phyloP scores from a whole-genome alignment of 768 basidiomycete species.

The Phlegmacium glaucopus region DNA sequence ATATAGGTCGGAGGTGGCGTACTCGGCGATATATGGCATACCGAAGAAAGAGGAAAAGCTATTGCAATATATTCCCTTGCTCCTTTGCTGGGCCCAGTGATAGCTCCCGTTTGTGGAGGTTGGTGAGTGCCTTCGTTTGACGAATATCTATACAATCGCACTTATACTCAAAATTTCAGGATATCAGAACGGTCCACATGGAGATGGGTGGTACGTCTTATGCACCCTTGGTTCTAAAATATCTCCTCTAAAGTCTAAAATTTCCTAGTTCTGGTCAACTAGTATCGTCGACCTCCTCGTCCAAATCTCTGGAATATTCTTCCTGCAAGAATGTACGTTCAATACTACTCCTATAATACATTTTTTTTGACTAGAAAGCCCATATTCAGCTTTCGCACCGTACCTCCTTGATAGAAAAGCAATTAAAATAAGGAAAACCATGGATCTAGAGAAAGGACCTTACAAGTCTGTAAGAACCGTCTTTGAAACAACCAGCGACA shows the following conservation, averaged over 20 bases:
- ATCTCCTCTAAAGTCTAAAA: neutral
- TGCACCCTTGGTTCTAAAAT: too few relatives aligned
- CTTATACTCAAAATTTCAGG: slow-evolving; percentile 24
- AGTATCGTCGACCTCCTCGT: slow-evolving; percentile 52
- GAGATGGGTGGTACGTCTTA: slow-evolving; percentile 61
- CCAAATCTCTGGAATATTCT: slow-evolving; percentile 53
- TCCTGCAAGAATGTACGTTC: slow-evolving; percentile 58
- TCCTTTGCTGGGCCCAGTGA: slow-evolving; percentile 60
- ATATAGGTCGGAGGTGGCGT: slow-evolving; percentile 59
- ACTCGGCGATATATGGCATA: slow-evolving; percentile 55
- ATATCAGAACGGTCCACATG: slow-evolving; percentile 62
- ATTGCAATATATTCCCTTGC: slow-evolving; percentile 63
- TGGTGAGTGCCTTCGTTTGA: slow-evolving; percentile 34
- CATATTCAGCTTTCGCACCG: slow-evolving; percentile 39
- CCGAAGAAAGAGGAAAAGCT: slow-evolving; percentile 63
- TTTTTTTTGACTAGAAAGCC: slow-evolving; percentile 20
- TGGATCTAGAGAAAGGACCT: slow-evolving; percentile 46
- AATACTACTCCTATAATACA: neutral
- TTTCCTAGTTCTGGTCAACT: slow-evolving; percentile 60
- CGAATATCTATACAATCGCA: neutral
- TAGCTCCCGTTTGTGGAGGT: slow-evolving; percentile 61
- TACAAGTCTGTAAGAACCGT: slow-evolving; percentile 41
- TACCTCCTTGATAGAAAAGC: slow-evolving; percentile 51
- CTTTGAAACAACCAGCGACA: slow-evolving; percentile 37
- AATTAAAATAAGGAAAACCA: slow-evolving; percentile 33